phyloP scores from a whole-genome alignment of 2,329 filamentous ascomycete species.

The Rutstroemia sp. region DNA sequence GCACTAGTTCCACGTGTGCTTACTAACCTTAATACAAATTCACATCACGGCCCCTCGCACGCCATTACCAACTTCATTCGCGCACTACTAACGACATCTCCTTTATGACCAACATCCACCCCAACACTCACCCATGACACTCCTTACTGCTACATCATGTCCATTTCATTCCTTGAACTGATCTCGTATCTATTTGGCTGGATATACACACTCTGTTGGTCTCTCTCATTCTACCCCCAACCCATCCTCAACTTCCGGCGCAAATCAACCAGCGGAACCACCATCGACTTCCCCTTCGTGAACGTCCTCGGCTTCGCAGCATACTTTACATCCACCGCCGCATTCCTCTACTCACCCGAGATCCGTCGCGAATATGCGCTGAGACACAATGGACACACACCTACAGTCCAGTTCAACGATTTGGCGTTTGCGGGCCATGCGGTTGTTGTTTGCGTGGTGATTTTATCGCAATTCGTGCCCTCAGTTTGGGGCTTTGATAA shows the following conservation, averaged over 20 bases:
- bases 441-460: constrained; percentile 60
- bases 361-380: constrained; percentile 78
- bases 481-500: constrained; percentile 68
- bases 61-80: no score
- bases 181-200: constrained; percentile 60
- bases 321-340: constrained; percentile 67
- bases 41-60: no score
- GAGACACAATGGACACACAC: constrained; percentile 66
- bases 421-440: constrained; percentile 82
- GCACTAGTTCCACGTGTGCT: not conserved
- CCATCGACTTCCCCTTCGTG: constrained; percentile 78
- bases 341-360: constrained; percentile 71
- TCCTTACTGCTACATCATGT: constrained; percentile 15
- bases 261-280: constrained; percentile 72
- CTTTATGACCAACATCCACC: not conserved
- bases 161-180: constrained; percentile 36
- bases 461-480: constrained; percentile 70
- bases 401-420: constrained; percentile 86
- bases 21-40: not conserved
- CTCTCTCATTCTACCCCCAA: constrained; percentile 88
- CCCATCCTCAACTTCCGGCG: constrained; percentile 71
- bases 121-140: not conserved
- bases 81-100: not conserved
- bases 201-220: constrained; percentile 74
- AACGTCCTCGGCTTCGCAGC: constrained; percentile 64